phyloP scores from a whole-genome alignment of 371 early-diverging fungal species.

The Mortierella sp. region DNA sequence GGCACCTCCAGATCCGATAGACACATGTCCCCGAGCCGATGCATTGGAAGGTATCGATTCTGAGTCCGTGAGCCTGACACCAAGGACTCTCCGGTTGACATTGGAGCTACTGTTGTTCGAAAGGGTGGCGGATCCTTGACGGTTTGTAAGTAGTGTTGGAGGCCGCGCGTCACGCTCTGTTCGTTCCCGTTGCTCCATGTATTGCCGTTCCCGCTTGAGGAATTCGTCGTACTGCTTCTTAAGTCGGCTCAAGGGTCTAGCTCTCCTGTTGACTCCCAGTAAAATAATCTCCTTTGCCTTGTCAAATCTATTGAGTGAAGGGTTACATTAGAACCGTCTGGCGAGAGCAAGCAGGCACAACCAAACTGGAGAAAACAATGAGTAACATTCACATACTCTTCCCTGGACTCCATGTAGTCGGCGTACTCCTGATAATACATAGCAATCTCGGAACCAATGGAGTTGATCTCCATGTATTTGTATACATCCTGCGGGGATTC shows the following conservation, averaged over 20 bases:
- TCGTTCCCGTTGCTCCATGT: conserved; percentile 17
- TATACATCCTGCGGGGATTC: conserved; percentile 75
- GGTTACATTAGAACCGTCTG: no score
- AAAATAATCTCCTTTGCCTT: conserved; percentile 64
- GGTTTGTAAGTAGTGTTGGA: conserved; percentile 1
- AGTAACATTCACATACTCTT: conserved; percentile 53
- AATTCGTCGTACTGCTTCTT: conserved; percentile 57
- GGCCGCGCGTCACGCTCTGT: conserved; percentile 24
- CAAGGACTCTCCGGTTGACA: conserved; percentile 9
- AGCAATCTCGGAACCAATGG: conserved; percentile 76
- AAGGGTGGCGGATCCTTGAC: conserved; percentile 4
- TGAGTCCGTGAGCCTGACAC: conserved; percentile 24
- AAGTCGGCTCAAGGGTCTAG: conserved; percentile 64
- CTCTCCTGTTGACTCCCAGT: conserved; percentile 65
- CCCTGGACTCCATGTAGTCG: conserved; percentile 61
- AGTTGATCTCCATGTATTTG: conserved; percentile 72
- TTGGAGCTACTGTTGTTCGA: conserved; percentile 4
- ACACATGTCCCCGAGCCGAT: conserved; percentile 4
- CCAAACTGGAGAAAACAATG: background rate
- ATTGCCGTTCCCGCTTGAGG: conserved; percentile 35
- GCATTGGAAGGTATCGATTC: conserved; percentile 26
- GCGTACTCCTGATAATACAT: conserved; percentile 87
- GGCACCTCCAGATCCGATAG: conserved; percentile 2
- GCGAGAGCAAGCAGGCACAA: no score
- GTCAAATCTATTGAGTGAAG: conserved; percentile 55